A percentile compares a stretch with the other conserved stretches of the same genome.
Conservation (phyloP, 2,329 filamentous ascomycete species). For the Diaporthe capsici region DNA sequence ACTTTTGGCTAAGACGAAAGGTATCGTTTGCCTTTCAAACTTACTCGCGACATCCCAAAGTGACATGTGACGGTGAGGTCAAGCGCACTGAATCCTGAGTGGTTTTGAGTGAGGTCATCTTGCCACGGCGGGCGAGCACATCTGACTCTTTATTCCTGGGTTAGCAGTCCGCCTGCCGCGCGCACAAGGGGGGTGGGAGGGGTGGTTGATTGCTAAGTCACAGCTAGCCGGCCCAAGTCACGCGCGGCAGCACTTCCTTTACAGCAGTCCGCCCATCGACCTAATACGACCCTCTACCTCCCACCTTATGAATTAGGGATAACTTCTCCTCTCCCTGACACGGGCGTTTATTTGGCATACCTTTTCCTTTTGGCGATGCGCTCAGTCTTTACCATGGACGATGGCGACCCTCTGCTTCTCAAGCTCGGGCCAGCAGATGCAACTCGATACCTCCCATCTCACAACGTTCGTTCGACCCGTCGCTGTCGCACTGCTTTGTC, state of each 20-base stretch:
- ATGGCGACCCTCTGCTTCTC: conserved; percentile 36
- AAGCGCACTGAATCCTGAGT: conserved; percentile 12
- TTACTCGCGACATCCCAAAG: background rate
- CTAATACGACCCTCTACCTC: conserved; percentile 16
- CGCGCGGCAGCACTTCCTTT: conserved; percentile 18
- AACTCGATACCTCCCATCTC: conserved; percentile 82
- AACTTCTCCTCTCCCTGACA: background rate
- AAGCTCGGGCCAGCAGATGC: conserved; percentile 88
- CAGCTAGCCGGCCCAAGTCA: conserved; percentile 26
- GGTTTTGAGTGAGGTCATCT: conserved; percentile 23
- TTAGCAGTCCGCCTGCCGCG: conserved; percentile 18
- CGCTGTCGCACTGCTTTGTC: conserved; percentile 44
- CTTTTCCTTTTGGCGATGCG: conserved; percentile 18
- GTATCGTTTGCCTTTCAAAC: background rate
- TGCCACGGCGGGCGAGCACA: conserved; percentile 22
- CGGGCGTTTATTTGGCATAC: background rate
- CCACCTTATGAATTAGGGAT: conserved; percentile 16
- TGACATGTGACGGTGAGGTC: conserved; percentile 20
- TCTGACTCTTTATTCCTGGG: conserved; percentile 24
- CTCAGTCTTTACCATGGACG: conserved; percentile 36
- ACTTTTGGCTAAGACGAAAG: background rate
- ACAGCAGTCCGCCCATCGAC: background rate
- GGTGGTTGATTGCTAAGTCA: conserved; percentile 20
- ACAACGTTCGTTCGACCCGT: conserved; percentile 71
- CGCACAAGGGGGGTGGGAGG: background rate